Percentiles rank a stretch among this genome's conserved stretches.
Conservation (phyloP, 306 rosid genomes). For the Begonia peltatifolia region DNA sequence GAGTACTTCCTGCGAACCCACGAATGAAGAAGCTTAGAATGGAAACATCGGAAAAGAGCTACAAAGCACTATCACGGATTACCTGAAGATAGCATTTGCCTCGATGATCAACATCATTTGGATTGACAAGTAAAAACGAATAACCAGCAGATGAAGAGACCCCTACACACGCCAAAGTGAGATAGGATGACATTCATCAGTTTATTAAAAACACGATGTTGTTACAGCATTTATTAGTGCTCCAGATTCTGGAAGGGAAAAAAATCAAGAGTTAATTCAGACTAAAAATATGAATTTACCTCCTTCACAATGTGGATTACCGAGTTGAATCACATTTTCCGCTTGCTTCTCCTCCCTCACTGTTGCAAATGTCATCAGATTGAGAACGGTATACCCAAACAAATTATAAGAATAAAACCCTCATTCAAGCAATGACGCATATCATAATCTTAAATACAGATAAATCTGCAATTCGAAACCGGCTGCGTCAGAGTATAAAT, state of each 20-base stretch:
- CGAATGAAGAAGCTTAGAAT: background rate
- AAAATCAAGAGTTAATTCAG: background rate
- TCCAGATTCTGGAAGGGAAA: background rate
- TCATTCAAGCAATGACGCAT: background rate
- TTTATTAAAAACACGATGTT: constrained; percentile 1
- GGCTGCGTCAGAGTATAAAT: too few relatives aligned
- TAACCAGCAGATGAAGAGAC: constrained; percentile 6
- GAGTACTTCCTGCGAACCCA: constrained; percentile 51
- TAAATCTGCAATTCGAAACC: too few relatives aligned
- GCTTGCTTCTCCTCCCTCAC: constrained; percentile 18
- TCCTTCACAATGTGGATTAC: constrained; percentile 8
- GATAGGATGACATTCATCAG: background rate
- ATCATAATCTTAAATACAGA: too few relatives aligned
- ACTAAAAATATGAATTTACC: constrained; percentile 11
- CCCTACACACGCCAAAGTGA: constrained; percentile 10
- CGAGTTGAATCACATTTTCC: constrained; percentile 1
- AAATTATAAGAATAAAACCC: background rate
- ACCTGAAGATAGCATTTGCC: constrained; percentile 62
- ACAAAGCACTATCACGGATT: background rate
- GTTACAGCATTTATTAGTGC: background rate
- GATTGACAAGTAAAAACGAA: constrained; percentile 45
- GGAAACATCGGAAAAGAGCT: background rate
- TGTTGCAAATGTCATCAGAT: constrained; percentile 2
- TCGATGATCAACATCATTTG: constrained; percentile 35
- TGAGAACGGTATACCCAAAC: background rate